Conservation (phyloP, 768 basidiomycete genomes). For the Amanita molliuscula region DNA sequence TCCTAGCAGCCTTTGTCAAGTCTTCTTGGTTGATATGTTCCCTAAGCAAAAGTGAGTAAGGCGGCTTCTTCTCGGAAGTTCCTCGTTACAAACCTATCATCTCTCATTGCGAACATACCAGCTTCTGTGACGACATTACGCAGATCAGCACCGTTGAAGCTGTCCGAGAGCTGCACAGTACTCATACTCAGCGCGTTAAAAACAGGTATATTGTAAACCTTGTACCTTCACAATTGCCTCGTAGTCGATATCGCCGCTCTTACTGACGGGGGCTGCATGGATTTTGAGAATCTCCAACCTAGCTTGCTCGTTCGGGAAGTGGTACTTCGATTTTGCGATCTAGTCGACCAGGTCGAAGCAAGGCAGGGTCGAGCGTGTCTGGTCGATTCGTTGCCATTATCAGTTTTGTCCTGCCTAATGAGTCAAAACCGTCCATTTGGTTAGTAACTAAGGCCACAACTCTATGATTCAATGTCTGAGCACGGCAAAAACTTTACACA, state of each 20-base stretch:
- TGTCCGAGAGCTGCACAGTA: constrained; percentile 58
- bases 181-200: not conserved
- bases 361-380: constrained; percentile 94
- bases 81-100: constrained; percentile 59
- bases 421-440: constrained; percentile 99
- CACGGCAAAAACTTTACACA: constrained; percentile 12
- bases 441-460: constrained; percentile 66
- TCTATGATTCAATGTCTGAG: not conserved
- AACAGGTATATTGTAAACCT: not conserved
- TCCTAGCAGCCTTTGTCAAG: constrained; percentile 90
- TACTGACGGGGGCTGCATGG: constrained; percentile 89
- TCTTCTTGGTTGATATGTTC: constrained; percentile 94
- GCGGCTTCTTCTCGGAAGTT: not conserved
- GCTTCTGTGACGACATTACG: constrained; percentile 93
- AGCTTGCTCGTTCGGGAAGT: constrained; percentile 94
- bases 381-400: constrained; percentile 99
- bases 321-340: constrained; percentile 98
- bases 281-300: constrained; percentile 97
- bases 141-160: constrained; percentile 94
- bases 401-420: constrained; percentile 87
- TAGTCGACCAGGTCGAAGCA: constrained; percentile 89
- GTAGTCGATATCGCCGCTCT: constrained; percentile 92
- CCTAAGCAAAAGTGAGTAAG: constrained; percentile 16
- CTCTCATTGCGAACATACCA: constrained; percentile 98
- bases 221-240: constrained; percentile 93